Conservation (phyloP, 179 eudicot species). For the Vitellaria paradoxa region DNA sequence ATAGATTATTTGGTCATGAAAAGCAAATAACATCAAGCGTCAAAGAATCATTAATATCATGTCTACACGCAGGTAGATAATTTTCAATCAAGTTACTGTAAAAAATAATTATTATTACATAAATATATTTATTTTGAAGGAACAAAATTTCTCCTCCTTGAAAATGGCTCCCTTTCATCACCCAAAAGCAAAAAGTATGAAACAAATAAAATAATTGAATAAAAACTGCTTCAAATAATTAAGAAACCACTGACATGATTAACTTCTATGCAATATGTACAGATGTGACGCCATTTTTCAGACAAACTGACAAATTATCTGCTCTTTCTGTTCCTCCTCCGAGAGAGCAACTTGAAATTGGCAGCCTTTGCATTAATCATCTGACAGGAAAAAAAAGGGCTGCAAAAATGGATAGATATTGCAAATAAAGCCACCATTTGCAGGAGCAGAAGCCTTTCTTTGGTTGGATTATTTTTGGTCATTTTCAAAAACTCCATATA, state of each 20-base stretch:
- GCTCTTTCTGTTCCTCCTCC: not conserved
- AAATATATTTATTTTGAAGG: no score
- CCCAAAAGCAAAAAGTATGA: not conserved
- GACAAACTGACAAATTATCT: slow-evolving; percentile 16
- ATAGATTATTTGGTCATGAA: no score
- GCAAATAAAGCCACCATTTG: slow-evolving; percentile 8
- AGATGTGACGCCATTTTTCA: slow-evolving; percentile 5
- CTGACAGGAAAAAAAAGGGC: slow-evolving; percentile 21
- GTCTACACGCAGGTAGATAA: no score
- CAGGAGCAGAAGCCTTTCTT: slow-evolving; percentile 21
- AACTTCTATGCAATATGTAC: not conserved
- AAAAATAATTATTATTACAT: no score
- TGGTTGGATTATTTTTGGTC: slow-evolving; percentile 16
- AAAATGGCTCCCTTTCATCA: not conserved
- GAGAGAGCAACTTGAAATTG: slow-evolving; percentile 15
- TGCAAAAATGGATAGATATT: slow-evolving; percentile 16
- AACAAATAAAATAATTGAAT: not conserved
- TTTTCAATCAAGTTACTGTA: no score
- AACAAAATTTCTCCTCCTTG: no score
- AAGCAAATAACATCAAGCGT: no score
- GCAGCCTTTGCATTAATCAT: slow-evolving; percentile 28
- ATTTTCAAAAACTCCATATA: slow-evolving; percentile 21
- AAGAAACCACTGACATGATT: not conserved
- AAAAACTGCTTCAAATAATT: not conserved
- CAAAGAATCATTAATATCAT: no score